Base-by-base conservation (phyloP, 192 early-diverging fungal species). In the Gaertneriomyces sp. region DNA sequence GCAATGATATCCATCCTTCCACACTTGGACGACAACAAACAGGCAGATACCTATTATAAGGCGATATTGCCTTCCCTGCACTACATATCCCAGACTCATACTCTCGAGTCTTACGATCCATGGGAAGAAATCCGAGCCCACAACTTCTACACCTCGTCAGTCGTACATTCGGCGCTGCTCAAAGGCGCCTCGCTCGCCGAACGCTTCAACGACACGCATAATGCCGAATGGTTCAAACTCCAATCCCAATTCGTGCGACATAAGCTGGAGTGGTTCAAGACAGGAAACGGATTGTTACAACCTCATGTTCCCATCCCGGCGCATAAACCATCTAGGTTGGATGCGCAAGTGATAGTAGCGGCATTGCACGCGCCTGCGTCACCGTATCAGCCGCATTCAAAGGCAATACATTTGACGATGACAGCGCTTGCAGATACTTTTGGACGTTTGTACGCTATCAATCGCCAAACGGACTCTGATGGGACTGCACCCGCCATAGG, bases 81-180 rank as follows among this genome's bases (percentile, higher is more conserved):
- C 47, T 89, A 86, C 67, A 68, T 88, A n/a, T 69, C 74, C 1
- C 33, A 55, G 5, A 63, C 75, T 38, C 89, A 82, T 82, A 47
- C 11, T 19, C 62, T 78, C 1, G 62, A 64, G 39, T 61, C 61
- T 33, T 76, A 74, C 43, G 70, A 93, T 66, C 78, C 92, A 7
- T 93, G 92, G 91, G 92, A 93, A 67, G 92, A 93, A 64, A 66
- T 84, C 4, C 61, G 76, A 1, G 92, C 86, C 7, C 7, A 40
- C 40, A 89, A 92, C 69, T 90, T 86, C 54, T 91, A 84, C 64
- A 93, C 89, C 6, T 61, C 74, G 20, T 66, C 81, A 67, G 88
- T 84, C 9, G 88, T 88, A 70, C 76, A 78, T 3, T 63, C 70
- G 10, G 88, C 87, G 25, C 72, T 93, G 8, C 10, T 68, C 3